Base-by-base conservation (phyloP, 108 stramenopile genomes). In the Schizochytrium sp. region DNA sequence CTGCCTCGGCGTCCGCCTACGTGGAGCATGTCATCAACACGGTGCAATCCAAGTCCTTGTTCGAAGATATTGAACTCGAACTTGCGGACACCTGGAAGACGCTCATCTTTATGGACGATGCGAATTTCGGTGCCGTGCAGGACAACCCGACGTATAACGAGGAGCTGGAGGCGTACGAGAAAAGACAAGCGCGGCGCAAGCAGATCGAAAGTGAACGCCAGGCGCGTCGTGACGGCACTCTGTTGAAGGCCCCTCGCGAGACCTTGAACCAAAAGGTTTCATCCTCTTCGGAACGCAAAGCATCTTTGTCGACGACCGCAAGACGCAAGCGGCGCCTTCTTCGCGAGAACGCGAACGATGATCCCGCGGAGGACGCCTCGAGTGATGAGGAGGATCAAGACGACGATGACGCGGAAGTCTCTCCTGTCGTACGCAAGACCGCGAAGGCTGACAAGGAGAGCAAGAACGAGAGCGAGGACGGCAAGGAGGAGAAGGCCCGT, bases 71-170 rank as follows among this genome's bases (percentile, higher is more conserved):
- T 21, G 44, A 60, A 3, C 34, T 91, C 4, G 44, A 21, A 60
- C 95, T 95, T 3, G 92, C 89, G 58, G 95, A 93, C 72, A 96
- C 93, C 58, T 97, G 95, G 88, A 89, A 95, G 10, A 93, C 97
- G 88, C 94, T 96, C 44, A 47, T 99, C 28, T 99, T 97, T 87
- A 89, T 98, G 58, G 97, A 99, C 90, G 96, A 96, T 58, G 95
- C 97, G 90, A 99, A 99, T 88, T 99, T 92, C 90, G 97, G 97
- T 44, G 97, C 95, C 60, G 92, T 98, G 88, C 93, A 96, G 60
- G 89, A 88, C 58, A 16, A 25, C 29, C 72, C 44, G 6, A 21
- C 87, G 12, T 60, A 41, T 23, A 34, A n/a, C 12, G 43, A 12
- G 10, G 43, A 60, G 23, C 5, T 59, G 57, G 6, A 48, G n/a